Conservation (phyloP, 2,329 filamentous ascomycete species). For the Penicillium sp. region DNA sequence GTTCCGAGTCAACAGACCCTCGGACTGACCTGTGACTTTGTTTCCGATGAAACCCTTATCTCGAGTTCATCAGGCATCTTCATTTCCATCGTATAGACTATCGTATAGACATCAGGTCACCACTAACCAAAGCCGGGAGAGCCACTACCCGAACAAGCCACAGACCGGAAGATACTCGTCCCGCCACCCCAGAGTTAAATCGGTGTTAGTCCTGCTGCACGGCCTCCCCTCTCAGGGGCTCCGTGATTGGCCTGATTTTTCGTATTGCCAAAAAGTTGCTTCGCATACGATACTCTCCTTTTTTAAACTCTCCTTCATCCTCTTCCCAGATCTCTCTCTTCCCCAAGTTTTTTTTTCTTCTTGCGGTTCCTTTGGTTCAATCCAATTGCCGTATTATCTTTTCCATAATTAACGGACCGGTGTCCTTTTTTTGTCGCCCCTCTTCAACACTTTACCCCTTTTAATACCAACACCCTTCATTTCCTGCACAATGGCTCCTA, state of each 20-base stretch:
- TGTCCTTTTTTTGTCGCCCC: constrained; percentile 8
- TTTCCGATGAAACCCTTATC: not conserved
- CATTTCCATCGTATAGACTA: not conserved
- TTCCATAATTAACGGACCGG: constrained; percentile 6
- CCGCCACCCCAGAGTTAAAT: constrained; percentile 8
- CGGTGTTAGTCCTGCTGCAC: constrained; percentile 7
- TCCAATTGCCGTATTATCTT: constrained; percentile 9
- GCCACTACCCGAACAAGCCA: constrained; percentile 19
- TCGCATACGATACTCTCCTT: constrained; percentile 20
- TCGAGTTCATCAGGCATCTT: not conserved
- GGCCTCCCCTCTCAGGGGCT: constrained; percentile 13
- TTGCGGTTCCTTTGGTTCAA: constrained; percentile 10
- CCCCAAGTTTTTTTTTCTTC: not conserved
- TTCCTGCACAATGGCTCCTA: constrained; percentile 50
- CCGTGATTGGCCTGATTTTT: constrained; percentile 19
- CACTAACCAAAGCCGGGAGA: constrained; percentile 7
- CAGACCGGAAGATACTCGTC: constrained; percentile 15
- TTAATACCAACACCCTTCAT: constrained; percentile 16
- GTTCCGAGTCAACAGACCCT: not conserved
- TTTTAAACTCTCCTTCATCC: constrained; percentile 8
- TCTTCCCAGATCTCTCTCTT: not conserved
- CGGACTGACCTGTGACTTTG: not conserved
- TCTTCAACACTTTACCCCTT: not conserved
- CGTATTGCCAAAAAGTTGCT: constrained; percentile 23
- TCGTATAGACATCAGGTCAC: constrained; percentile 19